Evolutionary conservation across 2,329 filamentous ascomycete species (phyloP).

Genomic region (Emericellopsis cladophorae): DNA sequence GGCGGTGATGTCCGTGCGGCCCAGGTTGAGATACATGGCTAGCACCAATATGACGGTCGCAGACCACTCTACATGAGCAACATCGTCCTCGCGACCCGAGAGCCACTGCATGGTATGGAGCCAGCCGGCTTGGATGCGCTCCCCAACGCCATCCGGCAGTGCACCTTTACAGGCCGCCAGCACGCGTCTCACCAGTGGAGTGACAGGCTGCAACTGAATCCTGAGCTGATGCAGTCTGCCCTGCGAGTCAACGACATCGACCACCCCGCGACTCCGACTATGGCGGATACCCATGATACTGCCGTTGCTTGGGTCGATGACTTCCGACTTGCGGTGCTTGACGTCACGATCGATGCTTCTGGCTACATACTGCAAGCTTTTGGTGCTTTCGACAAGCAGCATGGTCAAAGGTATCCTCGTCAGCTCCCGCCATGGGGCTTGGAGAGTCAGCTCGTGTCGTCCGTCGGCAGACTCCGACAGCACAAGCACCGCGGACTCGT

Average conservation of each 20-base stretch:
- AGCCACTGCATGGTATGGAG: constrained; percentile 66
- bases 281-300: constrained; percentile 44
- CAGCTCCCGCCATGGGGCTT: constrained; percentile 63
- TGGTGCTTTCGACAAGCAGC: constrained; percentile 45
- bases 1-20: constrained; percentile 17
- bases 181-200: constrained; percentile 46
- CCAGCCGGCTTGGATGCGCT: constrained; percentile 55
- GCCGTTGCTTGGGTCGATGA: constrained; percentile 31
- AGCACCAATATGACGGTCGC: constrained; percentile 52
- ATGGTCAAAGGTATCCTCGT: constrained; percentile 53
- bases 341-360: constrained; percentile 40
- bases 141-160: constrained; percentile 43
- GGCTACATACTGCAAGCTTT: constrained; percentile 43
- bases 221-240: constrained; percentile 52
- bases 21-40: constrained; percentile 48
- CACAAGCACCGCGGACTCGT: constrained; percentile 55
- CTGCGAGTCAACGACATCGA: constrained; percentile 54
- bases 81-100: constrained; percentile 28
- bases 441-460: constrained; percentile 54
- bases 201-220: constrained; percentile 53
- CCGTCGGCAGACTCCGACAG: constrained; percentile 54
- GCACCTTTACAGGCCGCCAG: constrained; percentile 52
- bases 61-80: constrained; percentile 54
- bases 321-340: constrained; percentile 27
- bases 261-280: constrained; percentile 42